These are phyloP conservation scores for Lepidium sativum DNA, from an alignment of 345 rosid species.

Conservation along the genomic window DNA sequence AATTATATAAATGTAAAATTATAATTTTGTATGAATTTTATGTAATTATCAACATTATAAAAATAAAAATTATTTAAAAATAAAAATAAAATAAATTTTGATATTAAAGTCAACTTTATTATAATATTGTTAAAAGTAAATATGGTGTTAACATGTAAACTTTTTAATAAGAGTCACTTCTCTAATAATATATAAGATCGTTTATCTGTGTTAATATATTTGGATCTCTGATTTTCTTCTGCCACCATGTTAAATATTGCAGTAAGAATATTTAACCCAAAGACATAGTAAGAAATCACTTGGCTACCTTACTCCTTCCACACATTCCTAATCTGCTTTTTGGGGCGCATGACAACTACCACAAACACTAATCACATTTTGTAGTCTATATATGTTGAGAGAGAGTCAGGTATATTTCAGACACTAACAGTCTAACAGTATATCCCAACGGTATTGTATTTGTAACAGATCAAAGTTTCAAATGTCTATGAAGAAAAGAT, in stretches of 20 bases:
- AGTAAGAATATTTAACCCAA: neutral
- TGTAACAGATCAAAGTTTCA: neutral
- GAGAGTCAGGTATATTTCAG: constrained; percentile 23
- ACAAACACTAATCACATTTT: constrained; percentile 24
- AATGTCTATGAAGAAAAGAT: constrained; percentile 19
- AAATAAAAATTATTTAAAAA: no score
- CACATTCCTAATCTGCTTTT: constrained; percentile 26
- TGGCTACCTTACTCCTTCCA: constrained; percentile 23
- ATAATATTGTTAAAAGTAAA: no score
- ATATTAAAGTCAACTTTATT: no score
- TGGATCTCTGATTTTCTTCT: neutral
- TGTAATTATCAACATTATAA: no score
- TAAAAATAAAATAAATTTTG: no score
- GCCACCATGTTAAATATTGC: neutral
- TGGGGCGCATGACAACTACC: constrained; percentile 18
- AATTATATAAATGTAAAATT: no score
- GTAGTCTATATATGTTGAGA: constrained; percentile 15
- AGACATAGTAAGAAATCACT: neutral
- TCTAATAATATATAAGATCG: no score
- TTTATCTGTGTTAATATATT: no score
- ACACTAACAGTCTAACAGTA: constrained; percentile 17
- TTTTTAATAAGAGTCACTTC: no score
- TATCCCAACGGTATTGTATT: constrained; percentile 16
- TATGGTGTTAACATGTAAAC: no score
- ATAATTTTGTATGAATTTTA: no score